Evolutionary conservation across 140 eudicot genomes (phyloP).

Genomic region (Bidens hawaiensis): DNA sequence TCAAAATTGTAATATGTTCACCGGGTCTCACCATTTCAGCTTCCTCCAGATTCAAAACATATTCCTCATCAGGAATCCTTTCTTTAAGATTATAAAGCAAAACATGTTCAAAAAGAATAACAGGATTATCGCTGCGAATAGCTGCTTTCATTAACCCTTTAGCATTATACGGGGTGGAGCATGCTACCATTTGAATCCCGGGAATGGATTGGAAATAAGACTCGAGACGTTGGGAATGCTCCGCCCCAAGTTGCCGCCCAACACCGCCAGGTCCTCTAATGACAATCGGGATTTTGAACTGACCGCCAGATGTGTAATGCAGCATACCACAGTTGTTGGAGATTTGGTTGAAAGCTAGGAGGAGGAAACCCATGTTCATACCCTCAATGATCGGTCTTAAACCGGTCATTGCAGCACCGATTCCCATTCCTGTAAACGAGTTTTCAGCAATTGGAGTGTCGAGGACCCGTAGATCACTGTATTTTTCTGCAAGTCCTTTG

Average conservation of each 20-base stretch:
- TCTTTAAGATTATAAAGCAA: slow-evolving; percentile 79
- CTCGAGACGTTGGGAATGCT: slow-evolving; percentile 88
- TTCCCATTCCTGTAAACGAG: slow-evolving; percentile 90
- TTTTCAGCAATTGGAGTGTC: slow-evolving; percentile 94
- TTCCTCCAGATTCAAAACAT: slow-evolving; percentile 63
- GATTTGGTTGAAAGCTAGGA: slow-evolving; percentile 82
- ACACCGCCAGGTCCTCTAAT: slow-evolving; percentile 96
- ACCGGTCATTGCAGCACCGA: slow-evolving; percentile 97
- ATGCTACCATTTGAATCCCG: slow-evolving; percentile 93
- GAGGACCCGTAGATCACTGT: slow-evolving; percentile 80
- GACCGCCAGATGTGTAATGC: slow-evolving; percentile 95
- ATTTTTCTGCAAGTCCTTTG: slow-evolving; percentile 65
- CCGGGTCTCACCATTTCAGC: slow-evolving; percentile 94
- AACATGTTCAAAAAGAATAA: slow-evolving; percentile 82
- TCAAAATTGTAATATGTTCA: slow-evolving; percentile 70
- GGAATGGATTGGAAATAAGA: slow-evolving; percentile 93
- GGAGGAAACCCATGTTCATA: slow-evolving; percentile 97
- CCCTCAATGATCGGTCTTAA: slow-evolving; percentile 78
- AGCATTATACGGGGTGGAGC: slow-evolving; percentile 90
- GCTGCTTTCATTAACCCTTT: slow-evolving; percentile 94
- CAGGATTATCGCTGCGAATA: slow-evolving; percentile 81
- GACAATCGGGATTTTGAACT: slow-evolving; percentile 78
- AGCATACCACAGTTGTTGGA: slow-evolving; percentile 97
- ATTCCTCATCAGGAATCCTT: slow-evolving; percentile 80
- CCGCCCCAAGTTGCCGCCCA: slow-evolving; percentile 94